A percentile compares a stretch with the other conserved stretches of the same genome.
phyloP scores from a whole-genome alignment of 805 yeast species.

The Kregervanrija pseudodelftensis region DNA sequence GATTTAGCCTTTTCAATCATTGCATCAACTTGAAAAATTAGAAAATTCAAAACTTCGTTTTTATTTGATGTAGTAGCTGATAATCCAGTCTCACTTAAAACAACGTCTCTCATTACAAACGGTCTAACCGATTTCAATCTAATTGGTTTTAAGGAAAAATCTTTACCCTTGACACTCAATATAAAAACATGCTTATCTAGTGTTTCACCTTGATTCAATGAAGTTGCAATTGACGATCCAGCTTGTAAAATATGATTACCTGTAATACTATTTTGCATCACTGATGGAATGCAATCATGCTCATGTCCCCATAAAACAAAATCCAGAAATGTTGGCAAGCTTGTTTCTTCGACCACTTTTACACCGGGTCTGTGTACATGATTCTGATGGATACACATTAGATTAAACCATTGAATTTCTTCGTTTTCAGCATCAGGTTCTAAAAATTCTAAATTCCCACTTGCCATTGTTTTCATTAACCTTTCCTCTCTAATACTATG shows the following conservation, averaged over 20 bases:
- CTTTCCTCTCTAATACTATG: conserved; percentile 88
- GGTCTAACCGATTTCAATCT: conserved; percentile 72
- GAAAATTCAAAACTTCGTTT: conserved; percentile 50
- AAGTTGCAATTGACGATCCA: conserved; percentile 91
- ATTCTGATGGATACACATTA: conserved; percentile 88
- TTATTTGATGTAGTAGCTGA: conserved; percentile 55
- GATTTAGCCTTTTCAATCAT: conserved; percentile 54
- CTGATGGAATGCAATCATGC: conserved; percentile 81
- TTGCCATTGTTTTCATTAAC: conserved; percentile 71
- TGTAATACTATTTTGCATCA: conserved; percentile 48
- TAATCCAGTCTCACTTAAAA: conserved; percentile 46
- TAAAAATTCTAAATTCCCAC: conserved; percentile 70
- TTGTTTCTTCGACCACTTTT: conserved; percentile 76
- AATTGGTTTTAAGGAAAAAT: conserved; percentile 52
- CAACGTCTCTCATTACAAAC: conserved; percentile 63
- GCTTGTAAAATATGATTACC: conserved; percentile 82
- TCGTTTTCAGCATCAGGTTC: conserved; percentile 48
- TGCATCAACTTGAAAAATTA: conserved; percentile 57
- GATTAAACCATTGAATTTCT: conserved; percentile 69
- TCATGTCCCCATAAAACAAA: conserved; percentile 96
- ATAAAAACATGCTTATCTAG: conserved; percentile 68
- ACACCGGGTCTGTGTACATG: conserved; percentile 76
- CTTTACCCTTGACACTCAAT: conserved; percentile 51
- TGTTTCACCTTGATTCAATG: conserved; percentile 79
- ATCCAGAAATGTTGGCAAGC: conserved; percentile 75